Evolutionary conservation across 2,329 filamentous ascomycete genomes (phyloP).

Genomic region (Parafenestella ontariensis): DNA sequence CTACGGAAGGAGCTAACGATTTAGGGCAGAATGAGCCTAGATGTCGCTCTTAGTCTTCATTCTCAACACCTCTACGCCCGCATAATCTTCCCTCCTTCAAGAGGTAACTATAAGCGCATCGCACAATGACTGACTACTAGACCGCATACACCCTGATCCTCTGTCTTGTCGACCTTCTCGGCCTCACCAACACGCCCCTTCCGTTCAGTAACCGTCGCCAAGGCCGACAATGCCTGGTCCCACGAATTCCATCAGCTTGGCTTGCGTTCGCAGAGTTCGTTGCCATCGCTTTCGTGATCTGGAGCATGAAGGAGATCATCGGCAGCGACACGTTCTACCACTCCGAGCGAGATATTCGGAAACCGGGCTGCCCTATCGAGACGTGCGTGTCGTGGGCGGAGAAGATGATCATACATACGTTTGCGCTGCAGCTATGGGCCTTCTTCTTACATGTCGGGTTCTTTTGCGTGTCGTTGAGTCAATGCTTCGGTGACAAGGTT

Average conservation of each 20-base stretch:
- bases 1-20: too few species aligned
- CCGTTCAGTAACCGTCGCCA: background rate
- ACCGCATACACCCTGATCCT: background rate
- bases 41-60: too few species aligned
- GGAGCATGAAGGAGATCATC: background rate
- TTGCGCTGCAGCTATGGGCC: background rate
- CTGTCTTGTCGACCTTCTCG: background rate
- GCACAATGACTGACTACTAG: background rate
- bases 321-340: background rate
- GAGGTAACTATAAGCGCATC: too few species aligned
- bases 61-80: too few species aligned
- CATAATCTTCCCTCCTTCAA: too few species aligned
- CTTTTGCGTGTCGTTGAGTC: background rate
- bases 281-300: background rate
- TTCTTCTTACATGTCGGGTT: background rate
- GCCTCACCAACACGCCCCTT: background rate
- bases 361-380: background rate
- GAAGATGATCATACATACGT: background rate
- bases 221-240: background rate
- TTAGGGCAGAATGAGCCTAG: too few species aligned
- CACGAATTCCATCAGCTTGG: background rate
- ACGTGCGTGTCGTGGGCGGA: background rate
- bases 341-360: background rate
- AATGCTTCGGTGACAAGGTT: background rate
- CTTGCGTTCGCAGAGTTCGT: background rate